phyloP scores from a whole-genome alignment of 139 green algal species.

The Micromonas commoda region DNA sequence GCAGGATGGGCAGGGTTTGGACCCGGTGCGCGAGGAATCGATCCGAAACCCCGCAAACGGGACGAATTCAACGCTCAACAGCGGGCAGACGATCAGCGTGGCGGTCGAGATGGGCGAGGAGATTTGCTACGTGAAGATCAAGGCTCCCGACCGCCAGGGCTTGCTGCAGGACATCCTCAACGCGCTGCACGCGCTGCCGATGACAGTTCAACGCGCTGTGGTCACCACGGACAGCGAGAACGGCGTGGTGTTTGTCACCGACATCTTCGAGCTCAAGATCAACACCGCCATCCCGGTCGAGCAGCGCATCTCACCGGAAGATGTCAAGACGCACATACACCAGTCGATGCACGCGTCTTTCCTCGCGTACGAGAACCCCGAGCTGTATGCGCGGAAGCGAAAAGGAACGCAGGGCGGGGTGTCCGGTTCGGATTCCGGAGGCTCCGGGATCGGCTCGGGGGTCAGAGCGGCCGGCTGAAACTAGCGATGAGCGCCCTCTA shows the following conservation, averaged over 20 bases:
- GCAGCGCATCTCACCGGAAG: background rate
- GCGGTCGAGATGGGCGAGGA: background rate
- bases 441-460: no score
- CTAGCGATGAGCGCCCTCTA: no score
- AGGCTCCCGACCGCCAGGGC: background rate
- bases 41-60: background rate
- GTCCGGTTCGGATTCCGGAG: no score
- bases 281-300: background rate
- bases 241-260: background rate
- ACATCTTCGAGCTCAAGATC: background rate
- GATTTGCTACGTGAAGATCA: slow-evolving; percentile 11
- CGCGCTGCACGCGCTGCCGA: background rate
- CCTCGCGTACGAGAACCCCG: no score
- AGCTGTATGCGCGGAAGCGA: no score
- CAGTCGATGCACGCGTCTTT: background rate
- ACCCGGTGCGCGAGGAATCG: background rate
- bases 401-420: no score
- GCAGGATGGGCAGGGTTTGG: background rate
- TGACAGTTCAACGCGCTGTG: background rate
- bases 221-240: background rate
- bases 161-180: slow-evolving; percentile 13
- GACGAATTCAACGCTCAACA: background rate
- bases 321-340: background rate
- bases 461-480: no score
- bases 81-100: background rate